Conservation (phyloP, 805 yeast species). For the Lachancea waltii region DNA sequence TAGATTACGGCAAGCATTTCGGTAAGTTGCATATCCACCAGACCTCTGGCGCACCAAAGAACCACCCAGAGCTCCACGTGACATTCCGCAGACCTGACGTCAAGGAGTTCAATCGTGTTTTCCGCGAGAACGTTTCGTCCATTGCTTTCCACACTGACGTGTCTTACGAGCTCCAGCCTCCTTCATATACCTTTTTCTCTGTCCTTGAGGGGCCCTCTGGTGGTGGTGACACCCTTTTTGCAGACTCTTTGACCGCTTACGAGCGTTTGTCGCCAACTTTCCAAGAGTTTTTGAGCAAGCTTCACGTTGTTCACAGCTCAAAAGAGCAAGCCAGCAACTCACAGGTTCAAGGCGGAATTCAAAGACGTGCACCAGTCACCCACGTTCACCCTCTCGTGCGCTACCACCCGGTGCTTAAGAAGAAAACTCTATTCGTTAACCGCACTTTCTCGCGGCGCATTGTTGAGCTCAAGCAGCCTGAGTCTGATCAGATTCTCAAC, state of each 20-base stretch:
- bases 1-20: constrained; percentile 53
- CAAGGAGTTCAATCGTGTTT: constrained; percentile 28
- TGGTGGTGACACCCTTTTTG: constrained; percentile 77
- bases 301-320: constrained; percentile 65
- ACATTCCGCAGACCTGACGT: constrained; percentile 46
- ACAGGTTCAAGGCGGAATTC: constrained; percentile 50
- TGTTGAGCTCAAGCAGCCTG: constrained; percentile 67
- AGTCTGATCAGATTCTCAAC: constrained; percentile 53
- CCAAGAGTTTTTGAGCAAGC: constrained; percentile 50
- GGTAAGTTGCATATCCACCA: constrained; percentile 73
- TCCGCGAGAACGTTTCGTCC: constrained; percentile 19
- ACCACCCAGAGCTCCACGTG: constrained; percentile 53
- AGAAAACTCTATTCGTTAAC: constrained; percentile 53
- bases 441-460: constrained; percentile 58
- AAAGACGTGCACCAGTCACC: constrained; percentile 56
- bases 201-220: constrained; percentile 54
- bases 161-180: constrained; percentile 66
- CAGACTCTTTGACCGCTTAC: constrained; percentile 67
- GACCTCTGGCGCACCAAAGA: constrained; percentile 61
- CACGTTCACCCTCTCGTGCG: constrained; percentile 62
- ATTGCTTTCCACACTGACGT: constrained; percentile 66
- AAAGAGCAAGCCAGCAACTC: constrained; percentile 62
- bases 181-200: constrained; percentile 61
- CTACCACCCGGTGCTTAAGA: constrained; percentile 63
- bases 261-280: constrained; percentile 62